A percentile compares a stretch with the other conserved stretches of the same genome.
phyloP scores from a whole-genome alignment of 768 basidiomycete genomes.

The Albatrellus ellisii region DNA sequence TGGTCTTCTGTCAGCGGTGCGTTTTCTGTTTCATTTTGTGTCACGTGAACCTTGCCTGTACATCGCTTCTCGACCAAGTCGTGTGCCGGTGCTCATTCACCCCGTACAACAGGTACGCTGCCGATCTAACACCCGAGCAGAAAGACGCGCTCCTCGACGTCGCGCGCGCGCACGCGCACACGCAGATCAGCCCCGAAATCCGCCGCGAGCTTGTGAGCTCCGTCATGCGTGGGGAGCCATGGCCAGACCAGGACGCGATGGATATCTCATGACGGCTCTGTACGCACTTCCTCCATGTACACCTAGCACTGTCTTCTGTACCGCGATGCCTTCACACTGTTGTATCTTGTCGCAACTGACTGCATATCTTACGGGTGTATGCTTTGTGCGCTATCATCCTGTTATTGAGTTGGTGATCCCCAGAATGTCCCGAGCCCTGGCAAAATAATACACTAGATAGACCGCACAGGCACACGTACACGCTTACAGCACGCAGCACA shows the following conservation, averaged over 20 bases:
- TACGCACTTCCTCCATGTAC: no score
- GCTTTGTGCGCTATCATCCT: no score
- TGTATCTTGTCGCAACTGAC: no score
- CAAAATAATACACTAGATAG: no score
- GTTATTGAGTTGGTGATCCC: no score
- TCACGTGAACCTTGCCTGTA: no score
- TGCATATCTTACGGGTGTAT: no score
- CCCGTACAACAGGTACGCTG: constrained; percentile 63
- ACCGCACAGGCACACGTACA: no score
- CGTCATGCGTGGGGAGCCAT: constrained; percentile 73
- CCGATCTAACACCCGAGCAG: constrained; percentile 91
- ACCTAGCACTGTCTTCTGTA: no score
- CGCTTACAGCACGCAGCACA: not conserved
- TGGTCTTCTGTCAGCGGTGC: constrained; percentile 89
- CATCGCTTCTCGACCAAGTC: no score
- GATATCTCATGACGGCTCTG: constrained; percentile 24
- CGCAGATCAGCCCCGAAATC: constrained; percentile 82
- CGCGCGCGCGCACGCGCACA: constrained; percentile 71
- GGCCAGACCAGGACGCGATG: constrained; percentile 41
- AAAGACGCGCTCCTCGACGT: constrained; percentile 96
- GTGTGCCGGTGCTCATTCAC: not conserved
- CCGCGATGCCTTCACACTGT: no score
- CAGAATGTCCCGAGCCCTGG: no score
- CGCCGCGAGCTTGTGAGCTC: constrained; percentile 83
- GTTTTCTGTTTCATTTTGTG: constrained; percentile 6